phyloP scores from a whole-genome alignment of 805 yeast species.

The Debaryomyces tyrocola region DNA sequence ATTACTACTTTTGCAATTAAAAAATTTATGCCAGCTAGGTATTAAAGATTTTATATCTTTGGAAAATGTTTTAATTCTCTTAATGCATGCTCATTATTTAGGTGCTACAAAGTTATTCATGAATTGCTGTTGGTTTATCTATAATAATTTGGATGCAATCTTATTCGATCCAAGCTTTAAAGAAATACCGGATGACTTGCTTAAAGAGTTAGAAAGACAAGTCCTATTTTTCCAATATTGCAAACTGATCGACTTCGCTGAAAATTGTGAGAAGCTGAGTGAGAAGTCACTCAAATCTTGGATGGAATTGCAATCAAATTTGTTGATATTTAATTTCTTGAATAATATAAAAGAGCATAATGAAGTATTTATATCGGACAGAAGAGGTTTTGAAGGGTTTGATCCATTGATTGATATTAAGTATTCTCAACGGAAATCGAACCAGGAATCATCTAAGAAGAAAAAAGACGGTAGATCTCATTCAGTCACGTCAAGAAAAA shows the following conservation, averaged over 20 bases:
- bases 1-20: constrained; percentile 57
- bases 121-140: constrained; percentile 67
- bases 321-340: constrained; percentile 20
- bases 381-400: constrained; percentile 31
- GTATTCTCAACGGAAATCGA: constrained; percentile 8
- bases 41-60: constrained; percentile 55
- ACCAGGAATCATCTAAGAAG: background rate
- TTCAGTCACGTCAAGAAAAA: constrained; percentile 16
- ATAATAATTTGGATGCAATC: constrained; percentile 61
- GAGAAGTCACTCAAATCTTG: constrained; percentile 11
- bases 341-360: constrained; percentile 20
- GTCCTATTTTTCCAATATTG: constrained; percentile 28
- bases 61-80: constrained; percentile 59
- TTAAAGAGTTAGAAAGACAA: constrained; percentile 27
- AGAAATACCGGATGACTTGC: constrained; percentile 26
- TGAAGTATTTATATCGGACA: constrained; percentile 33
- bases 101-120: constrained; percentile 56
- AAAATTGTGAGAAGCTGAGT: constrained; percentile 17
- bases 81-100: constrained; percentile 53
- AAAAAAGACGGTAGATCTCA: background rate
- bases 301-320: constrained; percentile 20
- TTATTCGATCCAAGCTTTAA: constrained; percentile 45
- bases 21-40: constrained; percentile 59
- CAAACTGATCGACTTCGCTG: constrained; percentile 19
- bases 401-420: constrained; percentile 37